A percentile compares a stretch with the other conserved stretches of the same genome.
Conservation (phyloP, 225 moss, liverwort and hornwort genomes). For the Pseudisothecium myosuroides region DNA sequence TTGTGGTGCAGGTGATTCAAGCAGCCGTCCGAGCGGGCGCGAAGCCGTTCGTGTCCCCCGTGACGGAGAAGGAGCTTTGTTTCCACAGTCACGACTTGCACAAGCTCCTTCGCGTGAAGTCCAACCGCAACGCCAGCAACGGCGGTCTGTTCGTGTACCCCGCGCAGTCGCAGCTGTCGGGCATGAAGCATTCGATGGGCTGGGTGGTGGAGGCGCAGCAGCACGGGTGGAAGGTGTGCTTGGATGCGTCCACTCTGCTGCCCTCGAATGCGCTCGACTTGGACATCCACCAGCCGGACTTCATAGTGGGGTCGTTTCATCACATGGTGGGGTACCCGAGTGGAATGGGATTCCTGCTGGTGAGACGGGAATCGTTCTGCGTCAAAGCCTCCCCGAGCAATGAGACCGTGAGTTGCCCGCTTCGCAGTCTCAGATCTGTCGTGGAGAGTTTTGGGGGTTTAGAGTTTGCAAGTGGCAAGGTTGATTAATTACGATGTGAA, state of each 20-base stretch:
- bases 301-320: constrained; percentile 63
- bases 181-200: constrained; percentile 29
- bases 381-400: constrained; percentile 13
- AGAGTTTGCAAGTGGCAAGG: not conserved
- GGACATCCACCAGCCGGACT: constrained; percentile 51
- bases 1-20: constrained; percentile 9
- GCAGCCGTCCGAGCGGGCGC: constrained; percentile 51
- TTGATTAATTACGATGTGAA: not conserved
- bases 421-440: not conserved
- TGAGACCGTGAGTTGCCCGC: not conserved
- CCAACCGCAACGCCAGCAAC: constrained; percentile 15
- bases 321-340: constrained; percentile 80
- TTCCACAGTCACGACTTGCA: constrained; percentile 48
- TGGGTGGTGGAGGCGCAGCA: constrained; percentile 54
- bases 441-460: not conserved
- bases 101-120: constrained; percentile 28
- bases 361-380: constrained; percentile 48
- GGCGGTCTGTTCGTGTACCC: constrained; percentile 43
- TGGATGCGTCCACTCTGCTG: constrained; percentile 50
- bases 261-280: constrained; percentile 49
- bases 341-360: constrained; percentile 68
- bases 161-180: constrained; percentile 36
- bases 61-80: constrained; percentile 53
- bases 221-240: constrained; percentile 38
- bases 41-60: constrained; percentile 31